These are phyloP conservation scores for Helichrysum umbraculigerum DNA, from an alignment of 129 eudicot genomes.

Conservation along the genomic window DNA sequence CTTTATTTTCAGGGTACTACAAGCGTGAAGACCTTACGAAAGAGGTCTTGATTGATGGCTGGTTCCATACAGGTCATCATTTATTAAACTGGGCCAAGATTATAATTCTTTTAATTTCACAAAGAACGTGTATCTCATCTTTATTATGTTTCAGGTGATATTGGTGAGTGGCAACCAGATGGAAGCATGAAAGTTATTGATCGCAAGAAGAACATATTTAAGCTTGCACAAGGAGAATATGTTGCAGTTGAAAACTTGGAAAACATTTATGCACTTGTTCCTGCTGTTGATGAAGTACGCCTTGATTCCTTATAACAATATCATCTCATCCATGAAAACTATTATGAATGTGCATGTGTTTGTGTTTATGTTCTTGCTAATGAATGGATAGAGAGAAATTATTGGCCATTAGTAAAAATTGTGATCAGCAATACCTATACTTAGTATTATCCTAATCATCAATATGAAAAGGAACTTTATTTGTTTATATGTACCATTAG, in stretches of 20 bases:
- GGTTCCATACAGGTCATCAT: slow-evolving; percentile 78
- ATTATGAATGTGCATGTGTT: not conserved
- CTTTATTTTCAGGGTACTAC: slow-evolving; percentile 69
- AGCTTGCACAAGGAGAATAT: slow-evolving; percentile 92
- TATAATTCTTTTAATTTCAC: slow-evolving; percentile 9
- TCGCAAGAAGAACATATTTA: slow-evolving; percentile 85
- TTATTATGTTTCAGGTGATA: slow-evolving; percentile 53
- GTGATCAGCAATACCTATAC: too few relatives aligned
- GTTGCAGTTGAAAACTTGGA: slow-evolving; percentile 96
- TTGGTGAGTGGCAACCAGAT: slow-evolving; percentile 90
- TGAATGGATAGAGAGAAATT: too few relatives aligned
- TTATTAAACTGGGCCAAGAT: not conserved
- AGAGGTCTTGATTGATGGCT: slow-evolving; percentile 76
- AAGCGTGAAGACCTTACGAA: slow-evolving; percentile 85
- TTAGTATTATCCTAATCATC: too few relatives aligned
- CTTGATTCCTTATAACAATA: too few relatives aligned
- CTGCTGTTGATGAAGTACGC: slow-evolving; percentile 61
- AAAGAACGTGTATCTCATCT: not conserved
- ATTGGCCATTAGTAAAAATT: too few relatives aligned
- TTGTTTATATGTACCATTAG: too few relatives aligned
- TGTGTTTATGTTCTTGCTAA: not conserved
- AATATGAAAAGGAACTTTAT: too few relatives aligned
- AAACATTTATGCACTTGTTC: slow-evolving; percentile 62
- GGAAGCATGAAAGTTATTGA: slow-evolving; percentile 92
- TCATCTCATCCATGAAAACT: not conserved